Percentiles rank a stretch among this genome's conserved stretches.
Conservation (phyloP, 2,329 filamentous ascomycete genomes). For the Hymenotorrendiella dingleyae region DNA sequence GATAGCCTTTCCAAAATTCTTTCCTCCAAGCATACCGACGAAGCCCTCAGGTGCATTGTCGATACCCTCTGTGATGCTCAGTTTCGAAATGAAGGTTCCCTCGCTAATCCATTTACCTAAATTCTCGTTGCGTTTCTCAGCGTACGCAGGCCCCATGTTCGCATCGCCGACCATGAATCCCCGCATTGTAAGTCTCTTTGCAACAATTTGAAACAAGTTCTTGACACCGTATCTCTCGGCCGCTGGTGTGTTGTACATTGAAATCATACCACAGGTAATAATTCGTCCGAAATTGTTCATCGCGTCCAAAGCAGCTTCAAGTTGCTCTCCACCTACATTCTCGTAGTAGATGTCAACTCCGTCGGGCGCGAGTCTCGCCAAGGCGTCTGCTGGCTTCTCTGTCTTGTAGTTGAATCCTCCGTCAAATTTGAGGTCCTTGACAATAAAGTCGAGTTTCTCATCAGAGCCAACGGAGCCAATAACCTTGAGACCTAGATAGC, state of each 20-base stretch:
- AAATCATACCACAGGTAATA: conserved; percentile 58
- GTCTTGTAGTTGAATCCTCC: conserved; percentile 77
- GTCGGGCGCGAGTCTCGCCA: conserved; percentile 61
- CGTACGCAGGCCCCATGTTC: conserved; percentile 56
- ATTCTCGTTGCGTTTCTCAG: conserved; percentile 57
- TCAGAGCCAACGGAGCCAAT: conserved; percentile 73
- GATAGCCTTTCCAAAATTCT: conserved; percentile 71
- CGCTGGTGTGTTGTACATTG: conserved; percentile 54
- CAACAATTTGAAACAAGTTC: conserved; percentile 54
- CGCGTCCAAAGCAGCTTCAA: conserved; percentile 59
- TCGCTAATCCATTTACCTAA: conserved; percentile 64
- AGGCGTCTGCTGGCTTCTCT: conserved; percentile 58
- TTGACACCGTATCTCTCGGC: conserved; percentile 53
- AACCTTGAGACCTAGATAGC: conserved; percentile 63
- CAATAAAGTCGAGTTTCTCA: conserved; percentile 68
- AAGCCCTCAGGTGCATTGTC: conserved; percentile 61
- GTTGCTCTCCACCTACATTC: conserved; percentile 71
- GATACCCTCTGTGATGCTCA: conserved; percentile 58
- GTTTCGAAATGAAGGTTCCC: conserved; percentile 55
- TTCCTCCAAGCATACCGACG: conserved; percentile 59
- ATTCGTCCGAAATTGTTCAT: conserved; percentile 62
- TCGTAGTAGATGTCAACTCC: conserved; percentile 79
- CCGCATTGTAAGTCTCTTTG: conserved; percentile 56
- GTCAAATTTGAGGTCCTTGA: conserved; percentile 67
- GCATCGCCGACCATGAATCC: conserved; percentile 62